Percentiles rank a stretch among this genome's conserved stretches.
Conservation (phyloP, 768 basidiomycete species). For the Leccinum subgranulosum region DNA sequence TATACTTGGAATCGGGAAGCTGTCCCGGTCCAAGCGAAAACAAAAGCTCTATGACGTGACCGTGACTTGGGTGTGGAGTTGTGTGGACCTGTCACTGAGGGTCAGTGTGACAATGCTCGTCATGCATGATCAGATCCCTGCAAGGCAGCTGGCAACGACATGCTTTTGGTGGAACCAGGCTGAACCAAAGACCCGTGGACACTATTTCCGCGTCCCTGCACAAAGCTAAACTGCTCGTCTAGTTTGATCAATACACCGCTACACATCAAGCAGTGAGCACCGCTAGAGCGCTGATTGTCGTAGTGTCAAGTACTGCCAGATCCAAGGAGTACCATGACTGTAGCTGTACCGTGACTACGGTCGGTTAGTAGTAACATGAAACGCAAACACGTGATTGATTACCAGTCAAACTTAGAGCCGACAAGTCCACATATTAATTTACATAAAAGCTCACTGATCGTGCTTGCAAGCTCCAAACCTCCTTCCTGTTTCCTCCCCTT, state of each 20-base stretch:
- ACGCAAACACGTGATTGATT: slow-evolving; percentile 20
- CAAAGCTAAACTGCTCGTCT: not conserved
- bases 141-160: not conserved
- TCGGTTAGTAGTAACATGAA: not conserved
- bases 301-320: slow-evolving; percentile 2
- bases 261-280: not conserved
- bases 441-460: not conserved
- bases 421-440: slow-evolving; percentile 2
- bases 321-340: too few species aligned
- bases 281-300: slow-evolving; percentile 3
- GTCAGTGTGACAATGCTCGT: not conserved
- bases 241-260: not conserved
- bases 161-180: not conserved
- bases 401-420: slow-evolving; percentile 8
- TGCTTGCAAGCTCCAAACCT: not conserved
- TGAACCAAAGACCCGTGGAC: not conserved
- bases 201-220: slow-evolving; percentile 16
- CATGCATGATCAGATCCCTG: not conserved
- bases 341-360: not conserved
- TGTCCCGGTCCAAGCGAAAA: not conserved
- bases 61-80: not conserved
- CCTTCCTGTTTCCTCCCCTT: not conserved
- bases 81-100: not conserved
- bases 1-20: not conserved
- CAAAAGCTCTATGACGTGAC: not conserved